Percentiles rank a stretch among this genome's conserved stretches.
Evolutionary conservation across 2,329 filamentous ascomycete species (phyloP).

Genomic region (Alternaria conjuncta): DNA sequence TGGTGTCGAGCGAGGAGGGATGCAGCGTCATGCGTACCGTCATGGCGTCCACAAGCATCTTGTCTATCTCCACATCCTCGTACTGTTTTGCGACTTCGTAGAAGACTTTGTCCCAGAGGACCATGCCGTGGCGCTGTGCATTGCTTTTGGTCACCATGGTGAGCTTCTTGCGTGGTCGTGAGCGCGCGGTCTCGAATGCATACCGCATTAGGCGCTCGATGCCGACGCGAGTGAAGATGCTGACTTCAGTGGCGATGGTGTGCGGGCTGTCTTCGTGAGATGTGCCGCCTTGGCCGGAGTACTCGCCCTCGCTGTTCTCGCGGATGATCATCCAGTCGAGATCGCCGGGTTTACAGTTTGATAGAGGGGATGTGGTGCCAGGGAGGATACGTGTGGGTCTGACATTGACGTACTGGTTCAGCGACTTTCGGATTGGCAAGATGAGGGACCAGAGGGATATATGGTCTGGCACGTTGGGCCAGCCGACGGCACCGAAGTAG

Average conservation of each 20-base stretch:
- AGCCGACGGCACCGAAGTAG: constrained; percentile 67
- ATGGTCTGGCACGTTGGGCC: constrained; percentile 69
- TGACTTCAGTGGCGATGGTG: constrained; percentile 55
- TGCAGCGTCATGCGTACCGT: constrained; percentile 57
- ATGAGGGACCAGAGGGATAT: constrained; percentile 72
- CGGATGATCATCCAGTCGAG: constrained; percentile 58
- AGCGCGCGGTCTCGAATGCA: constrained; percentile 55
- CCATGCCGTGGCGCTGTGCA: constrained; percentile 58
- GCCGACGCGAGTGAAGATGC: constrained; percentile 55
- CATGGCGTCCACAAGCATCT: constrained; percentile 60
- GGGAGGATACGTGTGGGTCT: constrained; percentile 58
- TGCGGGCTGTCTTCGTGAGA: constrained; percentile 51
- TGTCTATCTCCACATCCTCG: constrained; percentile 54
- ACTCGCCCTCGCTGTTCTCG: constrained; percentile 58
- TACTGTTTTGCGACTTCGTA: constrained; percentile 55
- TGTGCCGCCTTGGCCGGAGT: constrained; percentile 55
- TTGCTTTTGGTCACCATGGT: constrained; percentile 60
- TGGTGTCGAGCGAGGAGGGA: constrained; percentile 55
- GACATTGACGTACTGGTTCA: constrained; percentile 74
- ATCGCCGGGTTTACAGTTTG: constrained; percentile 42
- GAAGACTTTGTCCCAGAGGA: constrained; percentile 57
- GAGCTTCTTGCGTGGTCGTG: constrained; percentile 53
- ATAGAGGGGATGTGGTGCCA: constrained; percentile 51
- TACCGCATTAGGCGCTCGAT: constrained; percentile 58
- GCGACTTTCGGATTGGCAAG: constrained; percentile 69